Conservation (phyloP, 1,284 basidiomycete species). For the Irpex lacteus region DNA sequence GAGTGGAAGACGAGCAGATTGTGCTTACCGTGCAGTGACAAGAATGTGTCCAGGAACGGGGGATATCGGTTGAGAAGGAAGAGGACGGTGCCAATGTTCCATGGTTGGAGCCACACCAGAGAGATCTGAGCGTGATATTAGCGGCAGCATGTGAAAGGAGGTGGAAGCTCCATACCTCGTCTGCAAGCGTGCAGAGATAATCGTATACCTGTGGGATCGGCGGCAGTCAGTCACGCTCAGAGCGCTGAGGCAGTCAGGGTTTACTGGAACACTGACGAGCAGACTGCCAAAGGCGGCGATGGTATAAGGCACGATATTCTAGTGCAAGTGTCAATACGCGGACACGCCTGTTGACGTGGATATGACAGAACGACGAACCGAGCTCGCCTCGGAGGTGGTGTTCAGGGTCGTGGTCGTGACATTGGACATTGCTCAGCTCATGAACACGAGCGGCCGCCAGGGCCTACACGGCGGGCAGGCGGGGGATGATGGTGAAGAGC, state of each 20-base stretch:
- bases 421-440: not conserved
- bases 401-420: not conserved
- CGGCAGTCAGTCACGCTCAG: not conserved
- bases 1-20: not conserved
- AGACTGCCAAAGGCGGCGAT: slow-evolving; percentile 9
- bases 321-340: not conserved
- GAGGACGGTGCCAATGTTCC: slow-evolving; percentile 33
- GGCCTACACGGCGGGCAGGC: not conserved
- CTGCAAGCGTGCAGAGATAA: slow-evolving; percentile 36
- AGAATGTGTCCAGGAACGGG: slow-evolving; percentile 39
- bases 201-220: slow-evolving; percentile 32
- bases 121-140: slow-evolving; percentile 27
- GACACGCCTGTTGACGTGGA: not conserved
- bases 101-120: slow-evolving; percentile 36
- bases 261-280: slow-evolving; percentile 1
- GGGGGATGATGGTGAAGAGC: not conserved
- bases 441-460: not conserved
- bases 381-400: not conserved
- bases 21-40: slow-evolving; percentile 33
- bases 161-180: slow-evolving; percentile 30
- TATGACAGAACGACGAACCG: not conserved
- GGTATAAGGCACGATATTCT: slow-evolving; percentile 6
- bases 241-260: not conserved
- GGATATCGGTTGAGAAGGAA: slow-evolving; percentile 41
- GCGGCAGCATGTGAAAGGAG: not conserved